Evolutionary conservation across 2,329 filamentous ascomycete species (phyloP).

Genomic region (Trichoderma atroviride): DNA sequence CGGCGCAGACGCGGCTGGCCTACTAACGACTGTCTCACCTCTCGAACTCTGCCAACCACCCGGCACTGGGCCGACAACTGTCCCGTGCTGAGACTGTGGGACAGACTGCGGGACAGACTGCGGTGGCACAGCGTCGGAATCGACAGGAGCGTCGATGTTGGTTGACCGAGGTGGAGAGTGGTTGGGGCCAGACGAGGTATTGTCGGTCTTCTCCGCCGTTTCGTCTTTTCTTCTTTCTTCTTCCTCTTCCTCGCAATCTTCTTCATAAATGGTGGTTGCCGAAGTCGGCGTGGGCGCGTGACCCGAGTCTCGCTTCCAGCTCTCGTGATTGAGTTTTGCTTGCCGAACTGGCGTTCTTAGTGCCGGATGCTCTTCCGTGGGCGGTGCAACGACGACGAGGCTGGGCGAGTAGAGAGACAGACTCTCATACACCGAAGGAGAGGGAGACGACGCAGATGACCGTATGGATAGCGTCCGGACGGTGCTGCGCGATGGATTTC

Average conservation of each 20-base stretch:
- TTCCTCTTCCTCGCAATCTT: constrained; percentile 45
- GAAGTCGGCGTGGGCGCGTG: constrained; percentile 48
- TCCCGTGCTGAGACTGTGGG: constrained; percentile 25
- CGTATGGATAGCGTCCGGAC: constrained; percentile 28
- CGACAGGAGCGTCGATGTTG: constrained; percentile 1
- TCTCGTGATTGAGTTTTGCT: constrained; percentile 39
- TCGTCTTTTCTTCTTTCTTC: constrained; percentile 25
- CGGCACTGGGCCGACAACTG: constrained; percentile 27
- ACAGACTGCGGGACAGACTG: constrained; percentile 21
- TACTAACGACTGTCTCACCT: constrained; percentile 27
- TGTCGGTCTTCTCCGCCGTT: neutral
- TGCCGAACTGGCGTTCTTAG: constrained; percentile 42
- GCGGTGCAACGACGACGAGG: constrained; percentile 41
- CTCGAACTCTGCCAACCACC: constrained; percentile 24
- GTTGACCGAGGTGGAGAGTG: neutral
- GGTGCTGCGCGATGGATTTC: constrained; percentile 43
- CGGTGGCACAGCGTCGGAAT: constrained; percentile 6
- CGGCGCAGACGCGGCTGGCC: constrained; percentile 30
- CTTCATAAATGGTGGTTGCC: constrained; percentile 43
- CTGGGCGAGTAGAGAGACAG: constrained; percentile 30
- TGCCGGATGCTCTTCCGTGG: constrained; percentile 57
- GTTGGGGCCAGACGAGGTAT: neutral
- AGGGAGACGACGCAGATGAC: constrained; percentile 29
- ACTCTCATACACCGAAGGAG: constrained; percentile 27
- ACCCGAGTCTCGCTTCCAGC: constrained; percentile 59